These are phyloP conservation scores for Handroanthus guayacan DNA, from an alignment of 257 asterid species.

Conservation along the genomic window DNA sequence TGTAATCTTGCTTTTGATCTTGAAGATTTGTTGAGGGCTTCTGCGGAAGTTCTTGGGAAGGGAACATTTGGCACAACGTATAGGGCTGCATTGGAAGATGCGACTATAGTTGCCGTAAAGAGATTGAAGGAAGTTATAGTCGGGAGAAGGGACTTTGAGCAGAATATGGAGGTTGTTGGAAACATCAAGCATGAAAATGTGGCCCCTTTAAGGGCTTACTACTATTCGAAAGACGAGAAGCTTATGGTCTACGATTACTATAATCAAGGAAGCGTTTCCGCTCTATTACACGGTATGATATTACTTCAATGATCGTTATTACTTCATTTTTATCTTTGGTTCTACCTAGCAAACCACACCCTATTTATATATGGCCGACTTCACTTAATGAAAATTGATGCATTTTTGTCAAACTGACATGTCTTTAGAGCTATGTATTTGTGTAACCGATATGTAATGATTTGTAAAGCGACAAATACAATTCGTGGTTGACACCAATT, in stretches of 20 bases:
- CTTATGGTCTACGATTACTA: conserved; percentile 75
- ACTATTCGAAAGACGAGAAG: conserved; percentile 80
- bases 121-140: conserved; percentile 68
- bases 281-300: conserved; percentile 52
- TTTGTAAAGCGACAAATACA: too few species aligned
- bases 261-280: conserved; percentile 50
- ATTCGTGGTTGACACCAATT: too few species aligned
- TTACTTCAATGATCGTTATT: neutral
- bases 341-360: too few species aligned
- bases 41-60: conserved; percentile 87
- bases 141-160: conserved; percentile 73
- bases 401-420: too few species aligned
- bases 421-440: too few species aligned
- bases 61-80: conserved; percentile 76
- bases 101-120: conserved; percentile 66
- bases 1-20: conserved; percentile 73
- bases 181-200: conserved; percentile 65
- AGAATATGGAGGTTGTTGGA: conserved; percentile 75
- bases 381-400: neutral
- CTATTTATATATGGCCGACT: neutral
- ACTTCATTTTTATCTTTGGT: too few species aligned
- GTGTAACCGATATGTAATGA: too few species aligned
- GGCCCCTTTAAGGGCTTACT: conserved; percentile 71
- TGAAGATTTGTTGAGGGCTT: conserved; percentile 83
- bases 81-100: conserved; percentile 78